phyloP scores from a whole-genome alignment of 805 yeast genomes.

The Debaryomyces hansenii region DNA sequence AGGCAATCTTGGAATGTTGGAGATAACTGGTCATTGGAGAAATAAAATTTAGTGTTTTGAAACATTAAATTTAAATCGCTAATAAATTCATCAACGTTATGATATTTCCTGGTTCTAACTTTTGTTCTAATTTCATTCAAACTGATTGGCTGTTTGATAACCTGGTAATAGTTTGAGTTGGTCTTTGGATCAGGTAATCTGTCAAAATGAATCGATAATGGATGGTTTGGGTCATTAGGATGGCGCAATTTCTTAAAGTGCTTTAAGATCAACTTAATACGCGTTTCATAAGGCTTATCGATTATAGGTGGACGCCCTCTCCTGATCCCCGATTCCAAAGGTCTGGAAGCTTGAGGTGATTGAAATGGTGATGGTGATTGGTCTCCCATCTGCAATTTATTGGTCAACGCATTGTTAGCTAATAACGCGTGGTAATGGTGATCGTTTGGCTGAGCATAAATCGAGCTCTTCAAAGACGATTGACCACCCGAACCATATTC shows the following conservation, averaged over 20 bases:
- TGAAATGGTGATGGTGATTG: constrained; percentile 9
- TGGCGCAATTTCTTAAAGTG: constrained; percentile 72
- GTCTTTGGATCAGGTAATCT: constrained; percentile 70
- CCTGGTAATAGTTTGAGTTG: constrained; percentile 54
- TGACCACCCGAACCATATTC: constrained; percentile 9
- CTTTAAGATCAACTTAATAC: constrained; percentile 85
- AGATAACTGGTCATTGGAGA: constrained; percentile 53
- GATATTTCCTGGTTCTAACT: constrained; percentile 82
- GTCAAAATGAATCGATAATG: constrained; percentile 69
- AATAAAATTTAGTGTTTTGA: constrained; percentile 66
- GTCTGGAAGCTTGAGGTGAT: constrained; percentile 3
- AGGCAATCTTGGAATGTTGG: constrained; percentile 61
- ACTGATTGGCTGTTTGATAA: constrained; percentile 60
- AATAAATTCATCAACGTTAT: constrained; percentile 71
- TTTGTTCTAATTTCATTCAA: constrained; percentile 75
- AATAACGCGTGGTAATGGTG: constrained; percentile 11
- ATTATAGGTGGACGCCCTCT: constrained; percentile 91
- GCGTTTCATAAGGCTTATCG: constrained; percentile 86
- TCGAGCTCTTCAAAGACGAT: not conserved
- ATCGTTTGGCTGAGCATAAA: constrained; percentile 6
- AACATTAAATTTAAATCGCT: constrained; percentile 76
- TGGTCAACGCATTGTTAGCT: constrained; percentile 9
- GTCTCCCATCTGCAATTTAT: constrained; percentile 11
- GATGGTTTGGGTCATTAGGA: constrained; percentile 44
- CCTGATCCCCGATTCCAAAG: constrained; percentile 51